Percentiles rank a stretch among this genome's conserved stretches.
Evolutionary conservation across 2,329 filamentous ascomycete species (phyloP).

Genomic region (Trichoderma afroharzianum): DNA sequence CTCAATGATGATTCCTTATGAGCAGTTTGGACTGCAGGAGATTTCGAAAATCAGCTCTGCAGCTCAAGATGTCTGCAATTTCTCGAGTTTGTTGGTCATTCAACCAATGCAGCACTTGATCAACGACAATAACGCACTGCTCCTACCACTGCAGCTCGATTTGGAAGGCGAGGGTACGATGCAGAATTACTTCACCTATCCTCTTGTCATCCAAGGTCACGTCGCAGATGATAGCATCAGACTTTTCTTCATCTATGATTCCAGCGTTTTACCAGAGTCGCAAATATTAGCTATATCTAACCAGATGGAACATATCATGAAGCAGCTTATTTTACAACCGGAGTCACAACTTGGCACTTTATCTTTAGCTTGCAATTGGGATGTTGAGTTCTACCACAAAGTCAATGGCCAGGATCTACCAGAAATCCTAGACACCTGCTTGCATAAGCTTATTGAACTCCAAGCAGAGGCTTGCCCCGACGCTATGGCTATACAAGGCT

Average conservation of each 20-base stretch:
- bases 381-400: background rate
- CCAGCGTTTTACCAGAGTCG: background rate
- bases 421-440: background rate
- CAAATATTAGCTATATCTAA: background rate
- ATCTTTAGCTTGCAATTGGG: background rate
- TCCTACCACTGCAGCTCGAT: background rate
- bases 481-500: background rate
- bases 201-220: background rate
- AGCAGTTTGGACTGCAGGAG: conserved; percentile 21
- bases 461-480: background rate
- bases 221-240: background rate
- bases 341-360: background rate
- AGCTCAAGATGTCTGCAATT: background rate
- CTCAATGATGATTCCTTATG: conserved; percentile 20
- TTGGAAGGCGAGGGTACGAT: background rate
- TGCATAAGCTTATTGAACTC: background rate
- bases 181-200: background rate
- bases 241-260: conserved; percentile 4
- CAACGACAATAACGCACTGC: background rate
- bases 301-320: background rate
- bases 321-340: background rate
- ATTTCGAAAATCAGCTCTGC: background rate
- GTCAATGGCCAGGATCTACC: background rate
- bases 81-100: background rate
- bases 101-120: background rate